Percentiles rank a stretch among this genome's conserved stretches.
Evolutionary conservation across 2,329 filamentous ascomycete species (phyloP).

Genomic region (Parastagonospora avenae): DNA sequence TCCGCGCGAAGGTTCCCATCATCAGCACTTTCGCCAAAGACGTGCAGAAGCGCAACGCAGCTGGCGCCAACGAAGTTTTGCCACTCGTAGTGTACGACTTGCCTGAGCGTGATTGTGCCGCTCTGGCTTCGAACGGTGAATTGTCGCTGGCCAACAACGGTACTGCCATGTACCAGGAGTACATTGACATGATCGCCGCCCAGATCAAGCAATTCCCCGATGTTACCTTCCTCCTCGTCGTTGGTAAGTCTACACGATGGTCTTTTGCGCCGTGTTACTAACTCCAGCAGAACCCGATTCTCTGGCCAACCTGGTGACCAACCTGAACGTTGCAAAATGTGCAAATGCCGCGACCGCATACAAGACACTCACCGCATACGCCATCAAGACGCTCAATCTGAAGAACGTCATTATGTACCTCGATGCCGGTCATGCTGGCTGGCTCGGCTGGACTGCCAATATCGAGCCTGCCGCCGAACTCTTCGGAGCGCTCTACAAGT

Average conservation of each 20-base stretch:
- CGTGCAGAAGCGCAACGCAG: constrained; percentile 50
- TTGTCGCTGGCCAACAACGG: constrained; percentile 59
- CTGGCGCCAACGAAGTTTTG: constrained; percentile 53
- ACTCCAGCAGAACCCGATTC: constrained; percentile 60
- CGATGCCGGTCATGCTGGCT: constrained; percentile 66
- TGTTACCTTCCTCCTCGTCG: constrained; percentile 53
- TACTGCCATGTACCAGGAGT: constrained; percentile 54
- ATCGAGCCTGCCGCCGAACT: constrained; percentile 55
- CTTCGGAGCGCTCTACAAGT: constrained; percentile 52
- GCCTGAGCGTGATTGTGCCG: constrained; percentile 67
- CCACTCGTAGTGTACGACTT: constrained; percentile 66
- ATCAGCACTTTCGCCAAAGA: constrained; percentile 51
- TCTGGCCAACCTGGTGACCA: constrained; percentile 66
- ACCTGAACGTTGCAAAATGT: constrained; percentile 59
- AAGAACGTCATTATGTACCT: constrained; percentile 67
- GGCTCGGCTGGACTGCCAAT: constrained; percentile 67
- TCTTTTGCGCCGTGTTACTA: not conserved
- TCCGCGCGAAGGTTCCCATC: constrained; percentile 52
- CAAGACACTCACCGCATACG: constrained; percentile 60
- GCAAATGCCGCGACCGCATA: constrained; percentile 60
- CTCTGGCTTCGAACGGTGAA: constrained; percentile 67
- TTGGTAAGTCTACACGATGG: constrained; percentile 44
- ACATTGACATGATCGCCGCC: constrained; percentile 59
- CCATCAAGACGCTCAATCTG: constrained; percentile 60
- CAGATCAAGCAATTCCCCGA: constrained; percentile 60